Conservation (phyloP, 163 green algal species). For the Chlamydomonas reinhardtii region DNA sequence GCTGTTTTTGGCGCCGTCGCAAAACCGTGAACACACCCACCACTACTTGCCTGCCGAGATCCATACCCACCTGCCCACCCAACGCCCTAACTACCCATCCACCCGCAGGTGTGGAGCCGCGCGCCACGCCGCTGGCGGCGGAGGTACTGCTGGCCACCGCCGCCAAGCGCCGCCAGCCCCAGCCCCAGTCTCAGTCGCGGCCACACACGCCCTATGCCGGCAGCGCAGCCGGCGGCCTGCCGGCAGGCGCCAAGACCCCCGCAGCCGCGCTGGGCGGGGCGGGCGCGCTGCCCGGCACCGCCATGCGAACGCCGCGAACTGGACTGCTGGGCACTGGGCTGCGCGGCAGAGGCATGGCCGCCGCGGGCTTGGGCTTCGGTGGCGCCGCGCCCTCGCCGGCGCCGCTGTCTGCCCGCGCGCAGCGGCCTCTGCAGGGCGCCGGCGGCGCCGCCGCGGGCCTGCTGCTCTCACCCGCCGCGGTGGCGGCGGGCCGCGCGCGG, state of each 20-base stretch:
- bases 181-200: background rate
- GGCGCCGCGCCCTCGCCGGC: background rate
- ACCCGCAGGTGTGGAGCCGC: slow-evolving; percentile 23
- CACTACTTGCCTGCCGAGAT: no score
- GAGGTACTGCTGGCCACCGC: slow-evolving; percentile 12
- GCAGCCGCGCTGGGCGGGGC: background rate
- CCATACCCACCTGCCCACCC: no score
- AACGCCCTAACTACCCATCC: no score
- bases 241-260: slow-evolving; percentile 11
- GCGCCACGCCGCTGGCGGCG: background rate
- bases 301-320: slow-evolving; percentile 24
- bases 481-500: background rate
- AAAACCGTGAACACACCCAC: no score
- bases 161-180: background rate
- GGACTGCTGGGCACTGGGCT: background rate
- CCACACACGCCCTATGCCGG: background rate
- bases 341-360: background rate
- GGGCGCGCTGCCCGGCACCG: background rate
- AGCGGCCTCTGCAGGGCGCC: background rate
- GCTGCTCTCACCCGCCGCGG: background rate
- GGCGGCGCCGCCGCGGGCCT: no score
- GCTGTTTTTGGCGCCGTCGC: no score
- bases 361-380: background rate
- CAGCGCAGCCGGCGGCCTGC: background rate
- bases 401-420: slow-evolving; percentile 6